Conservation (phyloP, 2,329 filamentous ascomycete species). For the Fusarium coffeatum region DNA sequence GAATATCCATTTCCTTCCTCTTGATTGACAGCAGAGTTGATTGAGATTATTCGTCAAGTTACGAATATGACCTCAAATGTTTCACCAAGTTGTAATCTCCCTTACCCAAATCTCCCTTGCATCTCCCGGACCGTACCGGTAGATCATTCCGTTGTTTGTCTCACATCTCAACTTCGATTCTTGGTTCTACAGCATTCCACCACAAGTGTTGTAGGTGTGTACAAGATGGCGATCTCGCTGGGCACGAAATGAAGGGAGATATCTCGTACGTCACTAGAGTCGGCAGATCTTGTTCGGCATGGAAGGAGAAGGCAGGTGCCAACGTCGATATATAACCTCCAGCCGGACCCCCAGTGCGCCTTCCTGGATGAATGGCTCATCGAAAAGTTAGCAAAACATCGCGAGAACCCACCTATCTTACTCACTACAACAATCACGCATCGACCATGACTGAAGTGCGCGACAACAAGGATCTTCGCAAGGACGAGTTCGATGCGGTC, state of each 20-base stretch:
- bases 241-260: fast-evolving
- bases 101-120: not conserved
- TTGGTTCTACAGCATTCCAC: not conserved
- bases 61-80: constrained; percentile 13
- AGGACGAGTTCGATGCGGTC: constrained; percentile 35
- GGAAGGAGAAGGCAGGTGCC: not conserved
- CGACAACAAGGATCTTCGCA: too few relatives aligned
- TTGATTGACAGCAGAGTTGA: fast-evolving
- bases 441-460: too few relatives aligned
- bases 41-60: too few relatives aligned
- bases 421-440: too few relatives aligned
- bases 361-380: too few relatives aligned
- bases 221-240: not conserved
- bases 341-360: too few relatives aligned
- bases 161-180: not conserved
- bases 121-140: not conserved
- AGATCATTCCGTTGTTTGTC: not conserved
- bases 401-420: too few relatives aligned
- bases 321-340: not conserved
- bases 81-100: not conserved
- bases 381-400: too few relatives aligned
- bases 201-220: fast-evolving
- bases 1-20: not conserved
- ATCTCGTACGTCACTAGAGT: not conserved
- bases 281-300: not conserved